A percentile compares a stretch with the other conserved stretches of the same genome.
Conservation (phyloP, 2,329 filamentous ascomycete genomes). For the Parastagonospora nodorum region DNA sequence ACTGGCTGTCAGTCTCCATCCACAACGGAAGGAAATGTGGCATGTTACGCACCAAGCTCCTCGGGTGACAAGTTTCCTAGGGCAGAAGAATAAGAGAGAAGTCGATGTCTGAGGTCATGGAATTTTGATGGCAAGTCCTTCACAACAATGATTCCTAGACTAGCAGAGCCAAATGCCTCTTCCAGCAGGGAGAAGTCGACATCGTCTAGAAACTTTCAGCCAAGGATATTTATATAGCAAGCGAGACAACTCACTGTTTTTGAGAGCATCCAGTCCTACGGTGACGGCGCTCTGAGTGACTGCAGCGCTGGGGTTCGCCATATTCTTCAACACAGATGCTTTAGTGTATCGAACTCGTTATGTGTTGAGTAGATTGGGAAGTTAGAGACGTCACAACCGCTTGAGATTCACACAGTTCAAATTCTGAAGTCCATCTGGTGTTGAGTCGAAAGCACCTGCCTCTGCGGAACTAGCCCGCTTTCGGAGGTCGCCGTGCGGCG, state of each 20-base stretch:
- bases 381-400: not conserved
- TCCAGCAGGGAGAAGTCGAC: slow-evolving; percentile 72
- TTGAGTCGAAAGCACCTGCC: slow-evolving; percentile 32
- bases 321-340: slow-evolving; percentile 1
- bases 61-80: slow-evolving; percentile 77
- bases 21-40: not conserved
- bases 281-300: slow-evolving; percentile 36
- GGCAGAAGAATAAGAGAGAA: slow-evolving; percentile 87
- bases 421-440: slow-evolving; percentile 13
- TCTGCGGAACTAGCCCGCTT: not conserved
- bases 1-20: slow-evolving; percentile 7
- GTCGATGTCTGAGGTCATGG: slow-evolving; percentile 68
- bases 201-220: slow-evolving; percentile 56
- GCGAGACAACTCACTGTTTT: slow-evolving; percentile 46
- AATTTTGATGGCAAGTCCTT: slow-evolving; percentile 80
- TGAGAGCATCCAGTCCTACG: slow-evolving; percentile 48
- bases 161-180: slow-evolving; percentile 86
- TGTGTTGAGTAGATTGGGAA: not conserved
- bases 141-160: slow-evolving; percentile 91
- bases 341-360: not conserved
- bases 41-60: slow-evolving; percentile 66
- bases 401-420: not conserved
- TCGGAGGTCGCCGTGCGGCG: not conserved
- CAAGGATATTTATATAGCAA: not conserved
- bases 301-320: slow-evolving; percentile 27